Evolutionary conservation across 2,329 filamentous ascomycete genomes (phyloP).

Genomic region (Geosmithia morbida): DNA sequence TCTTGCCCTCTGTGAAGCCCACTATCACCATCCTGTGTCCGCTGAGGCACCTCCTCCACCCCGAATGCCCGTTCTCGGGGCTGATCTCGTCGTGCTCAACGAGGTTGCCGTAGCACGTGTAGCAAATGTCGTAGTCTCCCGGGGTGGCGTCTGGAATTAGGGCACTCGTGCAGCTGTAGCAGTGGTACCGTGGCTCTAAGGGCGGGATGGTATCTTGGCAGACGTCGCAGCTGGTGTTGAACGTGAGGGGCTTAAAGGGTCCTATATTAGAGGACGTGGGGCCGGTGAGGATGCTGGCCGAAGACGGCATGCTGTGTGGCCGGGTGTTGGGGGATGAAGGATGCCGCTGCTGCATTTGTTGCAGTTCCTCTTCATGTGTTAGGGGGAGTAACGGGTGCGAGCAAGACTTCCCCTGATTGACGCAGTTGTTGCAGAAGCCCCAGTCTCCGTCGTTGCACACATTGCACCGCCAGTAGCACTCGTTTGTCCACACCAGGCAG

Average conservation of each 20-base stretch:
- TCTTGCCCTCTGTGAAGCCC: slow-evolving; percentile 55
- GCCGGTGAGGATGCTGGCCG: slow-evolving; percentile 32
- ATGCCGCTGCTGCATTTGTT: background rate
- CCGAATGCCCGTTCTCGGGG: slow-evolving; percentile 59
- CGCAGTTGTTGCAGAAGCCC: slow-evolving; percentile 84
- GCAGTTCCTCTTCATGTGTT: slow-evolving; percentile 34
- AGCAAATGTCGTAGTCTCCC: slow-evolving; percentile 83
- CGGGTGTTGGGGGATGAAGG: slow-evolving; percentile 6
- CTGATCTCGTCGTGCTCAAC: slow-evolving; percentile 50
- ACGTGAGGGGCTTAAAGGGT: slow-evolving; percentile 53
- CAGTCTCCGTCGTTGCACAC: slow-evolving; percentile 84
- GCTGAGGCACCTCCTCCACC: slow-evolving; percentile 70
- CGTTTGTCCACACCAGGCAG: slow-evolving; percentile 60
- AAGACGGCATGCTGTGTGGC: slow-evolving; percentile 18
- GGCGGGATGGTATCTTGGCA: slow-evolving; percentile 62
- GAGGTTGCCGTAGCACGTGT: slow-evolving; percentile 58
- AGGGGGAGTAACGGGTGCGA: slow-evolving; percentile 70
- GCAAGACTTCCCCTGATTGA: slow-evolving; percentile 70
- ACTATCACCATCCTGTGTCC: slow-evolving; percentile 78
- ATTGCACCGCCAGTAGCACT: slow-evolving; percentile 83
- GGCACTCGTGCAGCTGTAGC: slow-evolving; percentile 51
- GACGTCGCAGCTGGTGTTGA: slow-evolving; percentile 65
- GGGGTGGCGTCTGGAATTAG: slow-evolving; percentile 28
- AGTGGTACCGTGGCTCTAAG: slow-evolving; percentile 61
- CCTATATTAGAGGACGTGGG: slow-evolving; percentile 30